A percentile compares a stretch with the other conserved stretches of the same genome.
These are phyloP conservation scores for Leccinum subrobustum DNA, from an alignment of 1,284 basidiomycete species.

Conservation along the genomic window DNA sequence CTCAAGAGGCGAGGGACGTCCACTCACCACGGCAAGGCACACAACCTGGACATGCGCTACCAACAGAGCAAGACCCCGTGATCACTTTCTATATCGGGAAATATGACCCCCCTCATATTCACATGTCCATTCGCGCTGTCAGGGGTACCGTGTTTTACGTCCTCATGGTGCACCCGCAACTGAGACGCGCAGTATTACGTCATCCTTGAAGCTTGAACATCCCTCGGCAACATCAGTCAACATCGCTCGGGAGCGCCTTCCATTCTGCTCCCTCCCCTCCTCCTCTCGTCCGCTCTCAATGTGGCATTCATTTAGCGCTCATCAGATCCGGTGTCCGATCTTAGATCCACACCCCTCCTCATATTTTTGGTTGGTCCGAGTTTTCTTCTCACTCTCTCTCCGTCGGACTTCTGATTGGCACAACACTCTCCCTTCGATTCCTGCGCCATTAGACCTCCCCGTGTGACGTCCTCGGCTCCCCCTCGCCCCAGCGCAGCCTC, in stretches of 20 bases:
- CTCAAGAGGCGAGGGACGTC: slow-evolving; percentile 22
- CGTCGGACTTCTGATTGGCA: slow-evolving; percentile 12
- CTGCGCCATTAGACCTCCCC: not conserved
- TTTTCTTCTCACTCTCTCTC: slow-evolving; percentile 6
- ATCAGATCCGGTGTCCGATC: slow-evolving; percentile 12
- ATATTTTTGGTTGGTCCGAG: slow-evolving; percentile 10
- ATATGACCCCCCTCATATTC: slow-evolving; percentile 25
- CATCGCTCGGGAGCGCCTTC: slow-evolving; percentile 20
- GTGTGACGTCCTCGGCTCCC: not conserved
- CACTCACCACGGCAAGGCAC: slow-evolving; percentile 19
- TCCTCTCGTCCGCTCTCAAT: not conserved
- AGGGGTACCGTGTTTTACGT: slow-evolving; percentile 21
- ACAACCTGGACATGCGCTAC: slow-evolving; percentile 11
- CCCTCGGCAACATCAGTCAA: slow-evolving; percentile 11
- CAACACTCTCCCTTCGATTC: not conserved
- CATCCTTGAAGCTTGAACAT: slow-evolving; percentile 12
- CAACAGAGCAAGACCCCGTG: slow-evolving; percentile 19
- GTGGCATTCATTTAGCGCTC: slow-evolving; percentile 11
- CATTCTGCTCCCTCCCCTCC: slow-evolving; percentile 4
- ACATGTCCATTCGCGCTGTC: slow-evolving; percentile 21
- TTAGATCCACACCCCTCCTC: not conserved
- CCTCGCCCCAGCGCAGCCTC: not conserved
- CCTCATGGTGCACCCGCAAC: slow-evolving; percentile 25
- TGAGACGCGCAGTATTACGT: slow-evolving; percentile 20
- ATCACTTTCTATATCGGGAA: not conserved